Base-by-base conservation (phyloP, 2,329 filamentous ascomycete genomes). In the Diaporthe nobilis region DNA sequence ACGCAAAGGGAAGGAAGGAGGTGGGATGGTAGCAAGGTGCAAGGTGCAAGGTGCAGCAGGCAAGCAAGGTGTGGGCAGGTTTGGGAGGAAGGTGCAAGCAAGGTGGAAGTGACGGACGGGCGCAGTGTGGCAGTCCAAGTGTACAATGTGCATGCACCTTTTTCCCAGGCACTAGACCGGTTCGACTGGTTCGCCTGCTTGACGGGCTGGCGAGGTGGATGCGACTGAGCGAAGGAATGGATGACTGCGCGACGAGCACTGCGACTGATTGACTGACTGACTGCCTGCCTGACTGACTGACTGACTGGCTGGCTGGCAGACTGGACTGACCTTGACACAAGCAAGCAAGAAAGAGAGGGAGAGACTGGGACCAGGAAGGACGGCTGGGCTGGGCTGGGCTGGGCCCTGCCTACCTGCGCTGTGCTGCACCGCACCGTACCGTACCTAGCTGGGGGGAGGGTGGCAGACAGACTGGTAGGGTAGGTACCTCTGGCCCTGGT, bases 401-500 rank as follows among this genome's bases (percentile, higher is more conserved):
- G 51, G 51, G 61, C 61, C 61, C 7, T 67, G 61, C 61, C 42
- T 20, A 49, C 61, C 63, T 49, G 53, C 44, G 37, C 71, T 63
- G 57, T 34, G 34, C 67, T 42, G 71, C 71, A 63, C 63, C 63
- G 63, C 44, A 68, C 63, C 28, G 65, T 51, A 68, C 47, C 47
- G 65, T 53, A 67, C 61, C 63, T 68, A 51, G 31, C 65, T 68
- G 65, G 65, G 65, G 63, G 63, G 39, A 68, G 65, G 65, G 65
- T 68, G 65, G 65, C 47, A 68, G 65, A n/a, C 12, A 39, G 65
- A 39, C 31, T 68, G 31, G 65, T 53, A 68, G 65, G 65, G 65
- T 53, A 68, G 65, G 65, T 68, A 68, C 65, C 65, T 68, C 65
- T 53, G 31, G 65, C 65, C 65, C 65, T 68, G 65, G 65, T 68